These are phyloP conservation scores for Diaporthe humulicola DNA, from an alignment of 2,329 filamentous ascomycete species.

Conservation along the genomic window DNA sequence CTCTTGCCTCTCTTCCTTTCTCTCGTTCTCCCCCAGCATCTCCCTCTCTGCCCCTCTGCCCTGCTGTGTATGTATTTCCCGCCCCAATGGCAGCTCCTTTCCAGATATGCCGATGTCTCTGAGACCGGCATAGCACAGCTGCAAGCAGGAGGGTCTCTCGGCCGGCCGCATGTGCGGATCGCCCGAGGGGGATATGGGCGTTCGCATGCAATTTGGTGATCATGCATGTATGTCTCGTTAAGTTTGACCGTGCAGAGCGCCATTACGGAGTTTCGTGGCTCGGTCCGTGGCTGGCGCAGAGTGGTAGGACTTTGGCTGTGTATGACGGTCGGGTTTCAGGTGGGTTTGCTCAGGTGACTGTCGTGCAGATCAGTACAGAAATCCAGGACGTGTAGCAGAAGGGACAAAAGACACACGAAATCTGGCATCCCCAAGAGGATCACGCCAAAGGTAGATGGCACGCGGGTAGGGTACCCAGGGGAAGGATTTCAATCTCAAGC, in stretches of 20 bases:
- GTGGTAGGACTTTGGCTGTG: background rate
- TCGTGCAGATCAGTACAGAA: background rate
- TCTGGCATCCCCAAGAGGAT: background rate
- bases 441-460: no score
- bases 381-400: no score
- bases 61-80: no score
- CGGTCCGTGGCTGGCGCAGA: no score
- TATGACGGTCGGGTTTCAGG: background rate
- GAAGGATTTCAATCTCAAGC: background rate
- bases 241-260: background rate
- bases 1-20: background rate
- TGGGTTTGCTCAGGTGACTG: background rate
- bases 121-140: constrained; percentile 9
- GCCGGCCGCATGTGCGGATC: background rate
- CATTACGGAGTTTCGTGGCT: background rate
- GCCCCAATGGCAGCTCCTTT: background rate
- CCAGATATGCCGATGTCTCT: background rate
- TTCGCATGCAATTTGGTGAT: background rate
- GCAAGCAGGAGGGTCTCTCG: background rate
- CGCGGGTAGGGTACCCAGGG: background rate
- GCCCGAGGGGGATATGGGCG: background rate
- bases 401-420: background rate
- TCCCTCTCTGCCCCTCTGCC: background rate
- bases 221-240: constrained; percentile 2
- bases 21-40: background rate